Conservation (phyloP, 2,329 filamentous ascomycete genomes). For the Coniochaeta sp. region DNA sequence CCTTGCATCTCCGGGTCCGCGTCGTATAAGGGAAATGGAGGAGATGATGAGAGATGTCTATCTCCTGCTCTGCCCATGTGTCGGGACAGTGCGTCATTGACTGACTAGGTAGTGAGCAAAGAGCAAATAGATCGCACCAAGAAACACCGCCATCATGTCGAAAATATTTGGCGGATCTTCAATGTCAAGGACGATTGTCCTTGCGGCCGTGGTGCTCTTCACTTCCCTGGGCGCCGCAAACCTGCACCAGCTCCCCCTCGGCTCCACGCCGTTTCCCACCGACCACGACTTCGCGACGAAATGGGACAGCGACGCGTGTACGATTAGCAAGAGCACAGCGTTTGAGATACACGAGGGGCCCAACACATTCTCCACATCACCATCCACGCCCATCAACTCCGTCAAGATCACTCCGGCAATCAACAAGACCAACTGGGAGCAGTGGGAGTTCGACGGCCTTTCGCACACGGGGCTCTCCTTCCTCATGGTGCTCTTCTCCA, state of each 20-base stretch:
- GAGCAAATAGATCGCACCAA: no score
- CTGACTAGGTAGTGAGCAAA: no score
- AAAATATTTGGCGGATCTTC: constrained; percentile 1
- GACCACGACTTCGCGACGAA: constrained; percentile 1
- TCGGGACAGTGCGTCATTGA: no score
- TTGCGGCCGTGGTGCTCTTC: constrained; percentile 1
- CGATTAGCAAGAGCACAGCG: not conserved
- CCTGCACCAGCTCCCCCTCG: constrained; percentile 1
- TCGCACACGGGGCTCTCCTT: constrained; percentile 3
- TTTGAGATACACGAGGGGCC: constrained; percentile 4
- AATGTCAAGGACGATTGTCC: not conserved
- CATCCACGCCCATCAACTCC: not conserved
- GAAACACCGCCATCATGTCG: not conserved
- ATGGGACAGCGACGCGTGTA: constrained; percentile 1
- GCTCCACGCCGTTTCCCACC: not conserved
- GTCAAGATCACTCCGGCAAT: constrained; percentile 4
- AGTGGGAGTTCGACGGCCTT: constrained; percentile 10
- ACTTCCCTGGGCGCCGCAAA: not conserved
- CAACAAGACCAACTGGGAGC: constrained; percentile 8
- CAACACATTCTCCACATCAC: constrained; percentile 1
- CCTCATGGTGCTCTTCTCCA: constrained; percentile 5
- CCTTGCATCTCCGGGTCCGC: not conserved
- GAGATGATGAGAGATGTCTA: no score
- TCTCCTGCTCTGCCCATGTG: not conserved
- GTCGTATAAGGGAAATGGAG: not conserved